Base-by-base conservation (phyloP, 495 filamentous ascomycete species). In the Bacidia gigantensis region DNA sequence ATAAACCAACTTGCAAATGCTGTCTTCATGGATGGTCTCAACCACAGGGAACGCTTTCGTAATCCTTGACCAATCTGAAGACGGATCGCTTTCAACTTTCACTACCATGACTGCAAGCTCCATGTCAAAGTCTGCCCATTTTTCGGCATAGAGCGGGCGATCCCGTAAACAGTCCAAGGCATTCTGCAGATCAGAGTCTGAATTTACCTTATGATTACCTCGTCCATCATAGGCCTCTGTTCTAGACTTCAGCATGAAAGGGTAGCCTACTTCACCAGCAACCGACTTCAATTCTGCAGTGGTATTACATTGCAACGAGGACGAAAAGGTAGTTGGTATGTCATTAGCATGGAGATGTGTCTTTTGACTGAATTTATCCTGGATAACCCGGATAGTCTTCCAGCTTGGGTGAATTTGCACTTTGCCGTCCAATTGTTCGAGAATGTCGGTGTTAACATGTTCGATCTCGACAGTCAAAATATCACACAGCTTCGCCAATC, bases 381-480 rank as follows among this genome's bases (percentile, higher is more conserved):
- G 93, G 55, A 98, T 96, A 23, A 81, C 82, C 20, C 87, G 80
- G 51, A 97, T 80, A 9, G 92, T 93, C 67, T 76, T 76, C 87
- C 87, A 95, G 52, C 80, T 85, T 18, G 92, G 92, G 29, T 67
- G 66, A 38, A 72, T 68, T 50, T 75, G 64, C 40, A 84, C 69
- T 56, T 75, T 65, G 23, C 76, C 72, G 23, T 52, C 59, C 41
- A 95, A 76, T 53, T 94, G 83, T 64, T 95, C 86, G 26, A 97
- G 74, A n/a, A 89, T 84, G 46, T 87, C 70, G 41, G 90, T 95
- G 59, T 98, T 81, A 51, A 98, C 89, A 71, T 98, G 92, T 68
- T 98, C 92, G 56, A 97, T 97, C 65, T 98, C 92, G n/a, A 92
- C 84, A 7, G 93, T 96, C 26, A 98, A 66, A 12, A 95, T 77